Conservation (phyloP, 441 rosid genomes). For the Eruca vesicaria region DNA sequence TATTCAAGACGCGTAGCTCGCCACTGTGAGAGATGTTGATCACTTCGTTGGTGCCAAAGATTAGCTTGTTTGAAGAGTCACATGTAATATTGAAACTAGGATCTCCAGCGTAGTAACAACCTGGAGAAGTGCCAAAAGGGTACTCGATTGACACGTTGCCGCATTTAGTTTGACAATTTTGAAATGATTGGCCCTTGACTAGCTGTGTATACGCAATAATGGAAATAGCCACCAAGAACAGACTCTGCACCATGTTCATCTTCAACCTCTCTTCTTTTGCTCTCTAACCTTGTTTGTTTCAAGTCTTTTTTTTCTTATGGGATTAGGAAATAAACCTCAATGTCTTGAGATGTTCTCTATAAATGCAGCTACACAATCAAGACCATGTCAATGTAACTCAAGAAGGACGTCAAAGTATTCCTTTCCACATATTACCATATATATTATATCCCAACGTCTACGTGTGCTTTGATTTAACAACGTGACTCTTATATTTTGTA, state of each 20-base stretch:
- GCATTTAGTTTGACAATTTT: neutral
- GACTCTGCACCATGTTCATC: neutral
- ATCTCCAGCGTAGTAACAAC: constrained; percentile 12
- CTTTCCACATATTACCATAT: neutral
- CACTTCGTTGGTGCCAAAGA: neutral
- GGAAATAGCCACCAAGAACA: neutral
- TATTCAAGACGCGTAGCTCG: neutral
- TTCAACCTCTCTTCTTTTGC: neutral
- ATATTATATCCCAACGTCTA: neutral
- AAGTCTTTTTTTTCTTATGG: neutral
- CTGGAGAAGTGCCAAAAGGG: constrained; percentile 28
- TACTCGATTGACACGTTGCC: constrained; percentile 14
- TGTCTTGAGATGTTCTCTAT: neutral
- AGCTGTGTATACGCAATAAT: neutral
- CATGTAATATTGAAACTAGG: constrained; percentile 8
- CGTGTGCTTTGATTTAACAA: neutral
- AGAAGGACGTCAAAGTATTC: neutral
- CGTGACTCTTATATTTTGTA: neutral
- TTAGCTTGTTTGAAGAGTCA: neutral
- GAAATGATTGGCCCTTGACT: neutral
- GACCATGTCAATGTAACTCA: constrained; percentile 6
- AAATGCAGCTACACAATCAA: neutral
- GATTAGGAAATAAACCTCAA: neutral
- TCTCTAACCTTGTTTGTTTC: neutral
- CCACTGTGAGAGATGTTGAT: neutral